A percentile compares a stretch with the other conserved stretches of the same genome.
phyloP scores from a whole-genome alignment of 2,329 filamentous ascomycete genomes.

The Xylariaceae sp. region DNA sequence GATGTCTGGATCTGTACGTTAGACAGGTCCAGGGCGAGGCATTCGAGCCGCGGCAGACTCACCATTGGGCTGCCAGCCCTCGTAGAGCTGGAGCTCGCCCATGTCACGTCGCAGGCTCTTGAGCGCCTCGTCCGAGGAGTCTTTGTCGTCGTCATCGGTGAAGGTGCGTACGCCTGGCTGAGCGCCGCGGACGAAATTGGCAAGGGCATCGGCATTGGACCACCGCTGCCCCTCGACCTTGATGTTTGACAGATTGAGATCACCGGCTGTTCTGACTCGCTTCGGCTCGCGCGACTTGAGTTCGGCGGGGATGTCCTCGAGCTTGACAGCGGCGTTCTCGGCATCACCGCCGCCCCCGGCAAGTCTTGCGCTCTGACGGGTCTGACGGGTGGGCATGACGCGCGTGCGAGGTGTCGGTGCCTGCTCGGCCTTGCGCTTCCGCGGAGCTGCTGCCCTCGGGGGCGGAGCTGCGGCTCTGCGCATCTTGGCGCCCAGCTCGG shows the following conservation, averaged over 20 bases:
- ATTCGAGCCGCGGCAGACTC: slow-evolving; percentile 26
- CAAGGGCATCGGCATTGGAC: slow-evolving; percentile 59
- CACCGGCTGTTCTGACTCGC: slow-evolving; percentile 42
- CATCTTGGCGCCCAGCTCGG: slow-evolving; percentile 61
- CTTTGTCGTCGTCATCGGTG: slow-evolving; percentile 70
- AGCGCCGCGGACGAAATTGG: slow-evolving; percentile 56
- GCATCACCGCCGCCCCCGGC: slow-evolving; percentile 46
- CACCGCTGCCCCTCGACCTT: slow-evolving; percentile 73
- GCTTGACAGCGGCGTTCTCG: slow-evolving; percentile 37
- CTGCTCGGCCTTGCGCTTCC: slow-evolving; percentile 30
- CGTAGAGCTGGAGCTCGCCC: slow-evolving; percentile 70
- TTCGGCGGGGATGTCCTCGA: slow-evolving; percentile 35
- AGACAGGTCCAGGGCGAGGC: too few relatives aligned
- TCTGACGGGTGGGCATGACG: slow-evolving; percentile 45
- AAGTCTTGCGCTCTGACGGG: slow-evolving; percentile 51
- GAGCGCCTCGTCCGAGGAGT: slow-evolving; percentile 70
- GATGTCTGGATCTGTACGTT: too few relatives aligned
- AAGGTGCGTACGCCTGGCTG: slow-evolving; percentile 81
- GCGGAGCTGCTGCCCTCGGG: slow-evolving; percentile 33
- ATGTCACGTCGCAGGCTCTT: slow-evolving; percentile 69
- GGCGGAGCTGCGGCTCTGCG: slow-evolving; percentile 50
- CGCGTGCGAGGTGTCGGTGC: slow-evolving; percentile 41
- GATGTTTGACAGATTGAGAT: slow-evolving; percentile 68
- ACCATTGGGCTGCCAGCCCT: slow-evolving; percentile 76
- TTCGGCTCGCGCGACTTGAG: slow-evolving; percentile 47